These are phyloP conservation scores for Ilex asprella DNA, from an alignment of 257 asterid species.

Conservation along the genomic window DNA sequence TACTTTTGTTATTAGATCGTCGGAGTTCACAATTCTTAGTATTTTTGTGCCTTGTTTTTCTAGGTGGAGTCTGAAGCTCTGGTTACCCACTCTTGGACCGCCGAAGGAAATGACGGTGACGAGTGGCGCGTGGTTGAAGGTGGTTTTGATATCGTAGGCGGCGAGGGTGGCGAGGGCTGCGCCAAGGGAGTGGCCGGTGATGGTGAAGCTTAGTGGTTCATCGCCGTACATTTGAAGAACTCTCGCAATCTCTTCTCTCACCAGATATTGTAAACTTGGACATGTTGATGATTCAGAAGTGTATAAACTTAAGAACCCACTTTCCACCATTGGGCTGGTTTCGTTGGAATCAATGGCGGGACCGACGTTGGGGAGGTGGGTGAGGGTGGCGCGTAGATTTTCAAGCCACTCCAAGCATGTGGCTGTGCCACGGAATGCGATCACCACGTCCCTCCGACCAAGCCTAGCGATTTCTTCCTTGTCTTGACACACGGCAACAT, in stretches of 20 bases:
- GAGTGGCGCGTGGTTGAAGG: constrained; percentile 35
- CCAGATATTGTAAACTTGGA: constrained; percentile 44
- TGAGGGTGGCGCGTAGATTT: background rate
- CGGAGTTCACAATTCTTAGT: constrained; percentile 79
- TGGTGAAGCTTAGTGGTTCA: constrained; percentile 65
- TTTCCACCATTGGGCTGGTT: constrained; percentile 67
- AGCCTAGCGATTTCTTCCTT: background rate
- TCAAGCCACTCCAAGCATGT: background rate
- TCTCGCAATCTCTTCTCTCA: constrained; percentile 46
- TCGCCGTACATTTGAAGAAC: constrained; percentile 37
- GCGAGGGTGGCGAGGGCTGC: constrained; percentile 90
- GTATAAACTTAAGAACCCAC: constrained; percentile 77
- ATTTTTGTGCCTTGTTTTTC: constrained; percentile 72
- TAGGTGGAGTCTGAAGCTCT: constrained; percentile 49
- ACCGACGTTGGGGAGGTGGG: background rate
- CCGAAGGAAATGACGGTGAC: constrained; percentile 91
- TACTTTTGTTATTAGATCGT: constrained; percentile 66
- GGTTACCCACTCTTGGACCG: constrained; percentile 89
- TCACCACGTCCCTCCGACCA: background rate
- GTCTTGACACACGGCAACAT: background rate
- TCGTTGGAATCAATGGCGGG: background rate
- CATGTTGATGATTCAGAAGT: constrained; percentile 39
- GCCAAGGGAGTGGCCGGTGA: constrained; percentile 94
- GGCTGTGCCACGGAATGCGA: background rate
- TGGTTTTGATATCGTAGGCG: constrained; percentile 65